Evolutionary conservation across 2,329 filamentous ascomycete genomes (phyloP).

Genomic region (Dryadomyces quercus-mongolicae): DNA sequence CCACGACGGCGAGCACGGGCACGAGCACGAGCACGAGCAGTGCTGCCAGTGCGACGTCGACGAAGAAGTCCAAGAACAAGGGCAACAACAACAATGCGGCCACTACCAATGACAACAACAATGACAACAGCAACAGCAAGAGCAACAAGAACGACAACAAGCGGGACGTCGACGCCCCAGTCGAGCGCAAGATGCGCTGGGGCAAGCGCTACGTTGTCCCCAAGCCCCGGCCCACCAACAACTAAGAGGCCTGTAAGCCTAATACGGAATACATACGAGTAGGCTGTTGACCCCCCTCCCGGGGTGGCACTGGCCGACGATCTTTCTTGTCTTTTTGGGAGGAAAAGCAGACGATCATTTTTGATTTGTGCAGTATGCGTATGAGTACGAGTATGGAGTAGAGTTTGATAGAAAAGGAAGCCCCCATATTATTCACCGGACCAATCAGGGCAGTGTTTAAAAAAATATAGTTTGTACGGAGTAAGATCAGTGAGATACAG

Average conservation of each 20-base stretch:
- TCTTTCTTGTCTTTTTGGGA: too few relatives aligned
- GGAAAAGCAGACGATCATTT: too few relatives aligned
- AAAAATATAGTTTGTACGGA: background rate
- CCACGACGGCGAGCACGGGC: background rate
- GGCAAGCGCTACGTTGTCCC: slow-evolving; percentile 1
- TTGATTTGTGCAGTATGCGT: too few relatives aligned
- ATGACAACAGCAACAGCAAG: background rate
- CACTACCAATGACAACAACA: slow-evolving; percentile 1
- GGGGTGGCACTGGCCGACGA: too few relatives aligned
- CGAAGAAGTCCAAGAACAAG: background rate
- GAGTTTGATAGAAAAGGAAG: background rate
- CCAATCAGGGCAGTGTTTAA: background rate
- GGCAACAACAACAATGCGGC: background rate
- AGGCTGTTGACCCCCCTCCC: too few relatives aligned
- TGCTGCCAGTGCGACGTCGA: background rate
- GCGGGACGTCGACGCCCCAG: background rate
- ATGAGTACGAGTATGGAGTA: too few relatives aligned
- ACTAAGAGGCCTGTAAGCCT: too few relatives aligned
- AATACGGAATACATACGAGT: too few relatives aligned
- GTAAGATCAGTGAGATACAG: background rate
- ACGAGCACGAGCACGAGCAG: background rate
- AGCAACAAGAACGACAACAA: background rate
- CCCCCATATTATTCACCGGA: background rate
- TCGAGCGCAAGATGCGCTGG: background rate
- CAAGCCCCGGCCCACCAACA: background rate